Percentiles rank a stretch among this genome's conserved stretches.
Conservation (phyloP, 257 asterid genomes). For the Sherardia arvensis region DNA sequence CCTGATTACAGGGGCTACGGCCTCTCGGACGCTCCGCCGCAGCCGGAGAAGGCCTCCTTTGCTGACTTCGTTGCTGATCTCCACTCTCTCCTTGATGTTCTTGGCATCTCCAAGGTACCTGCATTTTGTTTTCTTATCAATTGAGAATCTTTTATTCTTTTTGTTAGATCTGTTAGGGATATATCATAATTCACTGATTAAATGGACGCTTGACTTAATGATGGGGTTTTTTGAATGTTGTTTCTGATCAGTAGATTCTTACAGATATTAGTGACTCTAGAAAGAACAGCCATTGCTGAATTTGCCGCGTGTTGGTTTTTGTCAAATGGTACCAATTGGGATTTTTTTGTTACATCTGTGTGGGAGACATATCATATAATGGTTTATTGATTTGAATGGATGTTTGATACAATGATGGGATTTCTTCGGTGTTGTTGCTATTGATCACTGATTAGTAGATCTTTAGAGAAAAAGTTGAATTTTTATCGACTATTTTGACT, state of each 20-base stretch:
- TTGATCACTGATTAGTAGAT: not conserved
- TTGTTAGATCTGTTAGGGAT: no score
- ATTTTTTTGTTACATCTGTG: no score
- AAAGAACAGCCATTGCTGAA: no score
- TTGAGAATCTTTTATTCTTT: no score
- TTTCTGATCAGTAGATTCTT: not conserved
- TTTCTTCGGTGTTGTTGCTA: not conserved
- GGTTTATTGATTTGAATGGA: no score
- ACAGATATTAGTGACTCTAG: not conserved
- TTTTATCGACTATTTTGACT: not conserved
- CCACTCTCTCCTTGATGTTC: not conserved
- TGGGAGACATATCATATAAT: no score
- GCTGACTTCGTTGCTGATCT: not conserved
- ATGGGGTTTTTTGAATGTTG: not conserved
- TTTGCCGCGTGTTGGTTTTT: no score
- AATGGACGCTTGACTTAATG: not conserved
- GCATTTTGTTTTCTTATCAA: not conserved
- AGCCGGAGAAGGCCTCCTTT: not conserved
- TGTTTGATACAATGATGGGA: not conserved
- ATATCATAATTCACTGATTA: no score
- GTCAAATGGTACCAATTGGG: no score
- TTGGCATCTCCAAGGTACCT: not conserved
- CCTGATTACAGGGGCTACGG: not conserved
- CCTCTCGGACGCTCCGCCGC: not conserved
- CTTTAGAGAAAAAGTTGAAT: not conserved